phyloP scores from a whole-genome alignment of 192 early-diverging fungal genomes.

The Phlyctochytrium planicorne region DNA sequence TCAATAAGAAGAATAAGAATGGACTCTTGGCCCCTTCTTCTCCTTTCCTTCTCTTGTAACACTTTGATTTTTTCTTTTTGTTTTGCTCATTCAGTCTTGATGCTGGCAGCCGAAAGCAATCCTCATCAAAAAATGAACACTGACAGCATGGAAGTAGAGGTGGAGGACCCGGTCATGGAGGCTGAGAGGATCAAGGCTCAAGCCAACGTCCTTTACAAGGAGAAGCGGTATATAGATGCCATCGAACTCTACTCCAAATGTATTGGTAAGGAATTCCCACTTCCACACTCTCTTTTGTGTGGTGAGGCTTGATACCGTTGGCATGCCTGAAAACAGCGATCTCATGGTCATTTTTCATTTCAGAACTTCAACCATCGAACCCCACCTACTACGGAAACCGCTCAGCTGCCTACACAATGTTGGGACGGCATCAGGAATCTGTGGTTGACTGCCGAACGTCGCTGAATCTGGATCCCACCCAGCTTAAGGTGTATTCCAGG shows the following conservation, averaged over 20 bases:
- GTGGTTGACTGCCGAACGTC: slow-evolving; percentile 63
- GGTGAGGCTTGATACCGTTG: too few relatives aligned
- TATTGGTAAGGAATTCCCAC: slow-evolving; percentile 52
- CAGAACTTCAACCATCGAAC: slow-evolving; percentile 56
- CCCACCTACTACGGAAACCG: slow-evolving; percentile 74
- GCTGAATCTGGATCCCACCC: slow-evolving; percentile 55
- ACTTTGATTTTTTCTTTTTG: too few relatives aligned
- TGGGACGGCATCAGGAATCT: slow-evolving; percentile 58
- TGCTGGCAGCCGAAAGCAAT: too few relatives aligned
- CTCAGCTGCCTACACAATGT: slow-evolving; percentile 76
- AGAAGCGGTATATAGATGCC: slow-evolving; percentile 66
- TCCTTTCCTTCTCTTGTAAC: too few relatives aligned
- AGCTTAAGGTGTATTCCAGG: slow-evolving; percentile 66
- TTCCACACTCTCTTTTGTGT: background rate
- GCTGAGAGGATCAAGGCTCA: slow-evolving; percentile 69
- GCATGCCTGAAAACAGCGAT: background rate
- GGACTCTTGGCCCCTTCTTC: too few relatives aligned
- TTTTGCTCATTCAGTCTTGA: too few relatives aligned
- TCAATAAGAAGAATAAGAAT: too few relatives aligned
- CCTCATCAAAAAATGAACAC: too few relatives aligned
- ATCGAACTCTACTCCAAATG: slow-evolving; percentile 67
- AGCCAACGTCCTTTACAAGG: slow-evolving; percentile 72
- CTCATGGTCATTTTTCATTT: slow-evolving; percentile 8
- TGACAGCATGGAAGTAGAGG: too few relatives aligned
- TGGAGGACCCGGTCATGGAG: too few relatives aligned